Conservation (phyloP, 495 filamentous ascomycete genomes). For the Xylaria palmicola region DNA sequence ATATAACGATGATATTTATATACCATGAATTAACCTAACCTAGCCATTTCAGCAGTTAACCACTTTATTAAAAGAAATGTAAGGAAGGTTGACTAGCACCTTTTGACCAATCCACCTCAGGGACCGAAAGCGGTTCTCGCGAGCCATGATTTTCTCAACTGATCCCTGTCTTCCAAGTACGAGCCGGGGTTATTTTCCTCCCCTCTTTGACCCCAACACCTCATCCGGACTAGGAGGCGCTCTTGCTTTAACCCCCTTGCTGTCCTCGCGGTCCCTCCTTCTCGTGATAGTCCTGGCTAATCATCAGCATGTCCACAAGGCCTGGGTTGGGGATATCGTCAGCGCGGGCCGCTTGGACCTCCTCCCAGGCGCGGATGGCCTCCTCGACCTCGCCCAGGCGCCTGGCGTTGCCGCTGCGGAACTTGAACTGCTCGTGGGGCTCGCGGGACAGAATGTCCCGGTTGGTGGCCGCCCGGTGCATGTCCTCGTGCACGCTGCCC, state of each 20-base stretch:
- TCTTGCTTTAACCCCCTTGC: neutral
- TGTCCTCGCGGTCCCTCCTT: neutral
- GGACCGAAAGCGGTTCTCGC: no score
- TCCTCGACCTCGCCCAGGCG: neutral
- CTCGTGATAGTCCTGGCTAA: constrained; percentile 1
- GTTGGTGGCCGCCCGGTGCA: constrained; percentile 10
- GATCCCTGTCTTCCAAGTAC: neutral
- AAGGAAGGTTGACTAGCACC: neutral
- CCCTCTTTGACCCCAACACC: neutral
- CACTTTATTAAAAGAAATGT: no score
- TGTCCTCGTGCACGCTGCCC: constrained; percentile 13
- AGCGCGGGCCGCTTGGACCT: neutral
- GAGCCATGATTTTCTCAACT: no score
- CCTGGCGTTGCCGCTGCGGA: neutral
- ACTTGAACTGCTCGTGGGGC: constrained; percentile 5
- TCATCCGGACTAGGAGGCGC: neutral
- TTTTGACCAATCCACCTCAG: neutral
- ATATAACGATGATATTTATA: no score
- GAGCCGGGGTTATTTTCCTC: neutral
- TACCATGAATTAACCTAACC: no score
- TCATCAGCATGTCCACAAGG: constrained; percentile 16
- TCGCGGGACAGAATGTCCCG: constrained; percentile 7
- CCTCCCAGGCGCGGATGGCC: constrained; percentile 15
- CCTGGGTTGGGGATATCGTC: neutral
- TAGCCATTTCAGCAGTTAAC: no score